Base-by-base conservation (phyloP, 495 filamentous ascomycete genomes). In the Lasiosphaeria miniovina region DNA sequence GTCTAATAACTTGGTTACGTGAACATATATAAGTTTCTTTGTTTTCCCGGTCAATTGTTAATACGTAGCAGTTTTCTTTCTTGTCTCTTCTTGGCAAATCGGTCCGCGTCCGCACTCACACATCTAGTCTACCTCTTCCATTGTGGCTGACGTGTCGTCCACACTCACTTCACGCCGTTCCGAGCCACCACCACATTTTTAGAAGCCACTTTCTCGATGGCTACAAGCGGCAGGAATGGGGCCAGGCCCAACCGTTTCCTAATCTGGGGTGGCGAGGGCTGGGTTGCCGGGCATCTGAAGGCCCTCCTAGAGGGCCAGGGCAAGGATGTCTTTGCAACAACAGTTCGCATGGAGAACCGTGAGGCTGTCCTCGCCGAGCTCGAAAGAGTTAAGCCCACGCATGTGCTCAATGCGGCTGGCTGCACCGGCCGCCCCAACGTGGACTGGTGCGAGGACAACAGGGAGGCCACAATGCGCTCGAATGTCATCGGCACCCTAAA, bases 391-490 rank as follows among this genome's bases (percentile, higher is more conserved):
- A 81, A 81, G 65, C 85, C 85, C 49, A 86, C 82, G 4, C 83
- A 87, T 60, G 84, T 87, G 36, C 69, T 88, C 48, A 86, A 86
- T 67, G 81, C 80, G 60, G 85, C 85, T 49, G 85, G 85, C 35
- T 84, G 80, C 61, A 88, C 85, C n/a, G 85, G 85, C 43, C 80
- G 85, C 24, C 85, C 85, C 54, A 88, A 88, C 61, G 84, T 88
- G 65, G 85, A 87, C 72, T 87, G 85, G 85, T 88, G 85, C 63
- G 85, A 88, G 71, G 84, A 86, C 65, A 82, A 87, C 72, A 84
- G 78, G 69, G 79, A 85, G 67, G 80, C 81, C 40, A 87, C 84
- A 41, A 80, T 88, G 65, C 73, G 84, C 57, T 85, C 81, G 65
- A 88, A 88, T 58, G 85, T 83, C 49, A 78, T 86, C 56, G 85